Conservation (phyloP, 441 rosid genomes). For the Populus hybrid region DNA sequence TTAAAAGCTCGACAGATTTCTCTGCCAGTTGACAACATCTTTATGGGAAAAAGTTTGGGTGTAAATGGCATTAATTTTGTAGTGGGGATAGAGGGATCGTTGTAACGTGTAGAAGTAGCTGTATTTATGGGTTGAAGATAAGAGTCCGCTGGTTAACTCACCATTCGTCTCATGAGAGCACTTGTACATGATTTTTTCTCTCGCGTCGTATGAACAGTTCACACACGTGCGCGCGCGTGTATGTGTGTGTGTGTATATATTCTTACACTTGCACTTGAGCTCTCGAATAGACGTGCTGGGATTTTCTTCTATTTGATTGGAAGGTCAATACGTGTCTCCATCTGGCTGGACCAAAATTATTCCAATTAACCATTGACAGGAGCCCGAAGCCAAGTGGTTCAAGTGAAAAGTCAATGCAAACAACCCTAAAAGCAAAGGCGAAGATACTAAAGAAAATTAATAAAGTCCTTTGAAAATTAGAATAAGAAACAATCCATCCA, state of each 20-base stretch:
- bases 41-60: background rate
- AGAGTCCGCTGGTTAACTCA: background rate
- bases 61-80: conserved; percentile 27
- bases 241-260: too few species aligned
- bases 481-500: too few species aligned
- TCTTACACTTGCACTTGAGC: background rate
- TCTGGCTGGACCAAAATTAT: background rate
- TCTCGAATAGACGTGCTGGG: background rate
- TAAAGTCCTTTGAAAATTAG: too few species aligned
- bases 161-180: background rate
- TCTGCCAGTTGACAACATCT: background rate
- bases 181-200: background rate
- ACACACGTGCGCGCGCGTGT: too few species aligned
- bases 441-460: too few species aligned
- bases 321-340: too few species aligned
- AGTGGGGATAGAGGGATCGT: background rate
- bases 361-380: too few species aligned
- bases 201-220: background rate
- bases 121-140: background rate
- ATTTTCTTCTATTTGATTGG: background rate
- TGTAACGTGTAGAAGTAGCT: background rate
- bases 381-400: too few species aligned
- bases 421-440: too few species aligned
- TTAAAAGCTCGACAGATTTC: background rate
- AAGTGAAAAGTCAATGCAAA: too few species aligned